Evolutionary conservation across 2,329 filamentous ascomycete species (phyloP), one percentile per base, ranked within the genome.

Genomic region (Proliferodiscus dingleyae): DNA sequence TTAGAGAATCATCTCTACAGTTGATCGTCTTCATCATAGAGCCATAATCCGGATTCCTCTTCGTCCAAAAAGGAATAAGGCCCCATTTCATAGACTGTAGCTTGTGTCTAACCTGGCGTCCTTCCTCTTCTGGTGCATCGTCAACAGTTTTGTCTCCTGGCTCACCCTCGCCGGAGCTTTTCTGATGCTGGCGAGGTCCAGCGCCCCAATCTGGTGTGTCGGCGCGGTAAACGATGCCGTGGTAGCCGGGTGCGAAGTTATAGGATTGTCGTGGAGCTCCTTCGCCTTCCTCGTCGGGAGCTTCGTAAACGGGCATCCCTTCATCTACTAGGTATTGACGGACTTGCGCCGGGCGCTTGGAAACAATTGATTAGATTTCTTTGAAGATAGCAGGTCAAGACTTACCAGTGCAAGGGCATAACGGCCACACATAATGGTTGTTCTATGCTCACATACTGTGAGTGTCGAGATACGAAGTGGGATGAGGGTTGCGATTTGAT

Each of bases 21-120:
- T 98, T 97, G 66, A 97, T 97, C 0, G 89, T 95, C 61, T 85
- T 88, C 73, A 95, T 75, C 65, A 89, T 74, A 1, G 81, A 81
- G 21, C 78, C 74, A 59, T 93, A 91, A 60, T 89, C 81, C 0
- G 89, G 87, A 42, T 82, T 82, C 10, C 84, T 77, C 36, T 91
- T 95, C 3, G 87, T 94, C 91, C 91, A 97, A 66, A 85, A 95
- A 0, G 93, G 91, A 11, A 97, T 74, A 5, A 98, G 75, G 0
- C 91, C 93, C 93, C 93, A 98, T 75, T 89, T 91, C 87, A 97
- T 97, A 2, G 82, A 75, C 64, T 96, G 89, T 7, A 98, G 71
- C 65, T 87, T 91, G 70, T 94, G 95, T 55, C 69, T 80, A 8
- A 74, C 73, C 40, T 57, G 51, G 15, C 21, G 45, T 29, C 48